Evolutionary conservation across 2,329 filamentous ascomycete species (phyloP).

Genomic region (Aureobasidium musti): DNA sequence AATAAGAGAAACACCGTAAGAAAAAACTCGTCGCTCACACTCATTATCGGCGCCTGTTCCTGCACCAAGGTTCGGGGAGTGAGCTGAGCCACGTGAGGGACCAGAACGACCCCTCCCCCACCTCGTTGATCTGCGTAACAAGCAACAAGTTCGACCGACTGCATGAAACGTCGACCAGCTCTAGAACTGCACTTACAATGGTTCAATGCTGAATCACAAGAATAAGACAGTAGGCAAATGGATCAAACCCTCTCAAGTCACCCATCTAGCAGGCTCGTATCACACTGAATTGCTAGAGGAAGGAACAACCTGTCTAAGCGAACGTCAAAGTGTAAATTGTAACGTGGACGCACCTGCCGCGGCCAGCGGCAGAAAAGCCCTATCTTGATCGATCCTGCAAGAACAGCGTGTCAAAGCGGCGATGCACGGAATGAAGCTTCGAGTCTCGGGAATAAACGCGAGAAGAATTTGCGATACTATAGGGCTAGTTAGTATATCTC

Average conservation of each 20-base stretch:
- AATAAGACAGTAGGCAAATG: neutral
- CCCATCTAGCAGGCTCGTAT: no score
- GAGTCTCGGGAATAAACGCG: neutral
- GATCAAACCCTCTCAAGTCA: neutral
- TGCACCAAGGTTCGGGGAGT: neutral
- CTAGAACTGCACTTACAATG: neutral
- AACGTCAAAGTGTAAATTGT: constrained; percentile 6
- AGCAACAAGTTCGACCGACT: neutral
- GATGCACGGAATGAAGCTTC: neutral
- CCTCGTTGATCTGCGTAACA: constrained; percentile 12
- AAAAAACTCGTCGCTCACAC: neutral
- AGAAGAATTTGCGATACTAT: neutral
- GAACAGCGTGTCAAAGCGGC: neutral
- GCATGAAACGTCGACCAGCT: neutral
- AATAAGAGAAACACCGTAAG: neutral
- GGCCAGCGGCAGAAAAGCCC: constrained; percentile 1
- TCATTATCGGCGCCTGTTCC: neutral
- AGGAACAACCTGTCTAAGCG: neutral
- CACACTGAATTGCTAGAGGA: neutral
- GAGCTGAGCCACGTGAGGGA: neutral
- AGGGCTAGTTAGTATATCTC: neutral
- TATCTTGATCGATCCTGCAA: neutral
- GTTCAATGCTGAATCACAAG: neutral
- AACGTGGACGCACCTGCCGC: constrained; percentile 1
- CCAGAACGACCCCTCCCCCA: constrained; percentile 10